A percentile compares a stretch with the other conserved stretches of the same genome.
Evolutionary conservation across 805 yeast genomes (phyloP).

Genomic region (Wickerhamiella qilinensis): DNA sequence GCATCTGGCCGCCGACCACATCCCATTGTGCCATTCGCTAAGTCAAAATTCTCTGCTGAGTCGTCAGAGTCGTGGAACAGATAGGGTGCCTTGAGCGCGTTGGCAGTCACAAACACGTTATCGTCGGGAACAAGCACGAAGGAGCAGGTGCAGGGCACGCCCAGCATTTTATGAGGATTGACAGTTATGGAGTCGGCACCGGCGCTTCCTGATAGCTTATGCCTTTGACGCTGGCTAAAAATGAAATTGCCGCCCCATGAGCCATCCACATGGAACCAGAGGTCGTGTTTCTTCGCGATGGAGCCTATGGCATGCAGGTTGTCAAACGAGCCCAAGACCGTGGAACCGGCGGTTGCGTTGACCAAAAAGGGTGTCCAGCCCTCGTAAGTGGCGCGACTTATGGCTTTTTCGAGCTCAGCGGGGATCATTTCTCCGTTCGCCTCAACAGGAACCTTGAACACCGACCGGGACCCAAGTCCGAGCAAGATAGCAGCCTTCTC

Average conservation of each 20-base stretch:
- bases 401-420: constrained; percentile 29
- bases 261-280: constrained; percentile 78
- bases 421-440: constrained; percentile 41
- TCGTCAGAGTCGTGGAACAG: constrained; percentile 53
- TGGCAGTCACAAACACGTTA: constrained; percentile 47
- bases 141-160: constrained; percentile 58
- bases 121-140: constrained; percentile 61
- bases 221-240: constrained; percentile 35
- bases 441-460: constrained; percentile 47
- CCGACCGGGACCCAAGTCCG: constrained; percentile 50
- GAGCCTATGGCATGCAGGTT: constrained; percentile 38
- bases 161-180: constrained; percentile 79
- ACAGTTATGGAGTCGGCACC: constrained; percentile 61
- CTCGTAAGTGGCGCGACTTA: constrained; percentile 27
- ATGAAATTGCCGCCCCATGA: constrained; percentile 84
- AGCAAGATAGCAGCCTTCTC: constrained; percentile 65
- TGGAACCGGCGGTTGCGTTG: constrained; percentile 78
- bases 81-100: constrained; percentile 67
- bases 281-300: constrained; percentile 35
- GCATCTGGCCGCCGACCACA: constrained; percentile 81
- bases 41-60: constrained; percentile 46
- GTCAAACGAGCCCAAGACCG: constrained; percentile 75
- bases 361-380: constrained; percentile 62
- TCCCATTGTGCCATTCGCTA: constrained; percentile 86
- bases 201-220: constrained; percentile 41